phyloP scores from a whole-genome alignment of 257 asterid species.

The Vinca minor region DNA sequence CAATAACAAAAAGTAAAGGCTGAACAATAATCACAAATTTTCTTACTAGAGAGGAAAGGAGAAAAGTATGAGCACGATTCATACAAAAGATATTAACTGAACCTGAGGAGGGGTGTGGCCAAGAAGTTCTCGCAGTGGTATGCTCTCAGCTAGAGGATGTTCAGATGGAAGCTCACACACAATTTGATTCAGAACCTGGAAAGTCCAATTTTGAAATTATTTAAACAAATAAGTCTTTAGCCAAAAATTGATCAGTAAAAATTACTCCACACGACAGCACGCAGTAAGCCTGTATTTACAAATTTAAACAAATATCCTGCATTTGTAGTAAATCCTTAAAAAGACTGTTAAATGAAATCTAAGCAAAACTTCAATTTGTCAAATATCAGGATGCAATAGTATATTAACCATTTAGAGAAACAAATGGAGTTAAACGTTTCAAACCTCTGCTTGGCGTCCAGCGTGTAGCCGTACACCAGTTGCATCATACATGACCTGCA shows the following conservation, averaged over 20 bases:
- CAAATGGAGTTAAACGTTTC: slow-evolving; percentile 11
- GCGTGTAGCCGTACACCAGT: slow-evolving; percentile 93
- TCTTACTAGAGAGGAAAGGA: not conserved
- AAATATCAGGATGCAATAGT: not conserved
- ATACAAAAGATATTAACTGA: slow-evolving; percentile 3
- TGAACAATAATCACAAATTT: not conserved
- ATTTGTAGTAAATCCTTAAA: not conserved
- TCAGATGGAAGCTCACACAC: slow-evolving; percentile 90
- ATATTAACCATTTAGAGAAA: not conserved
- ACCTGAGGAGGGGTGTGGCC: slow-evolving; percentile 99
- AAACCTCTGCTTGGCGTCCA: slow-evolving; percentile 98
- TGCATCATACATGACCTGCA: slow-evolving; percentile 97
- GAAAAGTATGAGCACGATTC: not conserved
- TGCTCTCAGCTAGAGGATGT: slow-evolving; percentile 92
- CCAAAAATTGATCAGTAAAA: no score
- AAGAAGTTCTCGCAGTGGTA: slow-evolving; percentile 91
- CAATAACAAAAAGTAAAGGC: not conserved
- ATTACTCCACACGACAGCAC: no score
- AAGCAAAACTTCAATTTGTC: no score
- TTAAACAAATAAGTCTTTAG: no score
- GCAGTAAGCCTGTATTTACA: no score
- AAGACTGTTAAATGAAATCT: no score
- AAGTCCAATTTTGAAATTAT: slow-evolving; percentile 1
- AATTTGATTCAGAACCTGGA: slow-evolving; percentile 87
- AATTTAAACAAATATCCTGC: no score